These are phyloP conservation scores for Cutaneotrichosporon daszewskae DNA, from an alignment of 1,284 basidiomycete genomes.

Conservation along the genomic window DNA sequence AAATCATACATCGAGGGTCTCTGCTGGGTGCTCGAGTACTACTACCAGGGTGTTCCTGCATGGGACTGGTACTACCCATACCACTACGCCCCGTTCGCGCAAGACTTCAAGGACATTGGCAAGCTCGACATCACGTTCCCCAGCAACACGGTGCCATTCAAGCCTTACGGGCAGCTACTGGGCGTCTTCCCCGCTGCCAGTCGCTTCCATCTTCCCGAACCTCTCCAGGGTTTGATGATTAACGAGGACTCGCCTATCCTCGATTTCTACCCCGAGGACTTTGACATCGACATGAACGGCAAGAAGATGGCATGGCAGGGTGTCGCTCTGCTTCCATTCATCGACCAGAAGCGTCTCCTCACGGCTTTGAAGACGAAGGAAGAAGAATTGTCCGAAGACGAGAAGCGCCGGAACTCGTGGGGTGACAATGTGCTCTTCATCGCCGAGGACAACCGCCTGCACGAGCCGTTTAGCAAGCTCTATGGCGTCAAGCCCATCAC, in stretches of 20 bases:
- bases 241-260: slow-evolving; percentile 83
- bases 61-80: slow-evolving; percentile 99
- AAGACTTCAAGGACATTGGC: slow-evolving; percentile 79
- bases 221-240: slow-evolving; percentile 86
- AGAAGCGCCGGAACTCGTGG: slow-evolving; percentile 75
- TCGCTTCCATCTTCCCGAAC: slow-evolving; percentile 76
- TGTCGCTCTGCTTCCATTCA: slow-evolving; percentile 92
- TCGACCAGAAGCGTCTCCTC: slow-evolving; percentile 77
- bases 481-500: slow-evolving; percentile 80
- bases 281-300: slow-evolving; percentile 99
- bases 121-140: slow-evolving; percentile 70
- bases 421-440: slow-evolving; percentile 82
- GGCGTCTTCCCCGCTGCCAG: slow-evolving; percentile 95
- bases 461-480: slow-evolving; percentile 72
- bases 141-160: slow-evolving; percentile 71
- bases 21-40: slow-evolving; percentile 94
- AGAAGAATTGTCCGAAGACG: slow-evolving; percentile 68
- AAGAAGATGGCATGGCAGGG: slow-evolving; percentile 99
- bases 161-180: slow-evolving; percentile 96
- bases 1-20: slow-evolving; percentile 87
- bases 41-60: slow-evolving; percentile 96
- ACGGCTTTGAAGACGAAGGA: slow-evolving; percentile 75
- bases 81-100: slow-evolving; percentile 97
- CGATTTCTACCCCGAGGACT: slow-evolving; percentile 90
- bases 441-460: slow-evolving; percentile 75